Percentiles rank a stretch among this genome's conserved stretches.
phyloP scores from a whole-genome alignment of 2,329 filamentous ascomycete species.

The Hawksworthiomyces lignivorus region DNA sequence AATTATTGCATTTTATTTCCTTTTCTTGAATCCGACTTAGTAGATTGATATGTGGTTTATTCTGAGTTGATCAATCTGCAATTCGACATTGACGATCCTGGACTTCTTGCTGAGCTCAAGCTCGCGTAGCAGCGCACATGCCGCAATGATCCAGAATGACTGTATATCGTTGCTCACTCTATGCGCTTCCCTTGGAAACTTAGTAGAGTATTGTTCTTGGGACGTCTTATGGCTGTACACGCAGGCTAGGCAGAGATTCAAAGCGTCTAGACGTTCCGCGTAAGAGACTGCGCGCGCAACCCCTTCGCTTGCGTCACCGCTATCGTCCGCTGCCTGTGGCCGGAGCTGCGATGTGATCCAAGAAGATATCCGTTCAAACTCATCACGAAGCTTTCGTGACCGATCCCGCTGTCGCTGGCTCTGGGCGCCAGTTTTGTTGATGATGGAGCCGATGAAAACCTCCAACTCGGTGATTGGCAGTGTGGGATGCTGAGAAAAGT shows the following conservation, averaged over 20 bases:
- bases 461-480: slow-evolving; percentile 41
- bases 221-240: slow-evolving; percentile 9
- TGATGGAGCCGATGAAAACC: slow-evolving; percentile 48
- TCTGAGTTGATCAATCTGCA: no score
- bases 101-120: slow-evolving; percentile 9
- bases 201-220: no score
- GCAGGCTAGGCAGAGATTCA: slow-evolving; percentile 26
- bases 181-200: no score
- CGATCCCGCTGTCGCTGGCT: slow-evolving; percentile 43
- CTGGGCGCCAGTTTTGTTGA: slow-evolving; percentile 42
- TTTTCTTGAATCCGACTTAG: no score
- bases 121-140: slow-evolving; percentile 23
- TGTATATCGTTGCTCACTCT: no score
- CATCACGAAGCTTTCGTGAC: slow-evolving; percentile 43
- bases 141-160: slow-evolving; percentile 26
- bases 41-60: no score
- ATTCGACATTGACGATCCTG: neutral
- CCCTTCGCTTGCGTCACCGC: slow-evolving; percentile 1
- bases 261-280: slow-evolving; percentile 8
- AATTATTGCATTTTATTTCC: no score
- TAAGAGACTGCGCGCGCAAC: neutral
- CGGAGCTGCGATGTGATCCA: slow-evolving; percentile 25
- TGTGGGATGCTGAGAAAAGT: slow-evolving; percentile 38
- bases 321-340: neutral
- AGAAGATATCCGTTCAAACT: slow-evolving; percentile 38